These are phyloP conservation scores for Neonectria faginata DNA, from an alignment of 2,329 filamentous ascomycete genomes.

Conservation along the genomic window DNA sequence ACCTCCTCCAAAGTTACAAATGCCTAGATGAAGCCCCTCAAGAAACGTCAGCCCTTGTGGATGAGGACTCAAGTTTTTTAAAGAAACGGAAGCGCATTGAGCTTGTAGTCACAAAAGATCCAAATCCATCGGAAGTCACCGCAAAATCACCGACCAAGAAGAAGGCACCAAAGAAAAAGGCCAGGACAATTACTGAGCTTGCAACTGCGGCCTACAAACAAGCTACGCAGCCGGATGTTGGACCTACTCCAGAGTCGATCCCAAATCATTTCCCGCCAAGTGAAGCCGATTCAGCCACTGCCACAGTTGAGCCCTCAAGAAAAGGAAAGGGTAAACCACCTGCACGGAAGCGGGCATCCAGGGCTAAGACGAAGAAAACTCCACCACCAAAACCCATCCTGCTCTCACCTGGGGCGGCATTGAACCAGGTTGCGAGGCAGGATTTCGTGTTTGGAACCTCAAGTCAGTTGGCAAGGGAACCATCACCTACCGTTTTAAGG, in stretches of 20 bases:
- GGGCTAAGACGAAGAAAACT: slow-evolving; percentile 55
- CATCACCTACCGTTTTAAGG: slow-evolving; percentile 74
- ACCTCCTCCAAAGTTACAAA: slow-evolving; percentile 58
- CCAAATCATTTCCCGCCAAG: slow-evolving; percentile 55
- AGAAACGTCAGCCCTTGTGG: slow-evolving; percentile 30
- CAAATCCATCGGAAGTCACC: slow-evolving; percentile 34
- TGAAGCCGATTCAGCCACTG: slow-evolving; percentile 7
- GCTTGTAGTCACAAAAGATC: slow-evolving; percentile 54
- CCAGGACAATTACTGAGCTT: slow-evolving; percentile 81
- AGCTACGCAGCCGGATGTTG: slow-evolving; percentile 49
- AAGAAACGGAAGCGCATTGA: slow-evolving; percentile 70
- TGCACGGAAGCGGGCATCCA: slow-evolving; percentile 49
- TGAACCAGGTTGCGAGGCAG: slow-evolving; percentile 74
- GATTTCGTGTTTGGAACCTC: slow-evolving; percentile 88
- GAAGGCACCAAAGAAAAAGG: slow-evolving; percentile 74
- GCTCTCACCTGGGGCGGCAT: slow-evolving; percentile 76
- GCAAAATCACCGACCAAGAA: slow-evolving; percentile 55
- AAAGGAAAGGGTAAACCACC: slow-evolving; percentile 50
- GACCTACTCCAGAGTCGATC: slow-evolving; percentile 53
- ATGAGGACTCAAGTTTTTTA: slow-evolving; percentile 51
- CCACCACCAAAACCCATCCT: slow-evolving; percentile 62
- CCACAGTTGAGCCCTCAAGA: slow-evolving; percentile 20
- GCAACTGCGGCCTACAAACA: slow-evolving; percentile 76
- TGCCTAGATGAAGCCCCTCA: slow-evolving; percentile 45
- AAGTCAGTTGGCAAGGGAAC: slow-evolving; percentile 81